Evolutionary conservation across 2,329 filamentous ascomycete species (phyloP).

Genomic region (Chaetomium strumarium): DNA sequence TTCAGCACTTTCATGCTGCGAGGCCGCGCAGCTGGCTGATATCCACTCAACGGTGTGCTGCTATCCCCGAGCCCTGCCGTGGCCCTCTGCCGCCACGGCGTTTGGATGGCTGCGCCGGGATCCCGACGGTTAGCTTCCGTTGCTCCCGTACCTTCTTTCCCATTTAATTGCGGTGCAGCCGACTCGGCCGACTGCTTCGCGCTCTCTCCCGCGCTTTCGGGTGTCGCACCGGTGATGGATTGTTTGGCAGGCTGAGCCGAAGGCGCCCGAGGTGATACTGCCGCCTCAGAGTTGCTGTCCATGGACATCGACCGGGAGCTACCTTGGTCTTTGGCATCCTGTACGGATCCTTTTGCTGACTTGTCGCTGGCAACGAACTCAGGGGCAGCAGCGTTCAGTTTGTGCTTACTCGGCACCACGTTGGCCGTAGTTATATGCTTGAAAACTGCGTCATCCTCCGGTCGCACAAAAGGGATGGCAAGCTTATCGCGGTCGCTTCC

Average conservation of each 20-base stretch:
- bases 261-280: conserved; percentile 34
- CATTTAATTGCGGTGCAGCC: conserved; percentile 22
- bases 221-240: conserved; percentile 32
- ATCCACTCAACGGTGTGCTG: conserved; percentile 54
- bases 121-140: conserved; percentile 37
- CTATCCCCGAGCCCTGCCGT: conserved; percentile 43
- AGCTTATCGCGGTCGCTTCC: conserved; percentile 83
- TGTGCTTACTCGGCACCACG: conserved; percentile 48
- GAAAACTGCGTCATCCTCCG: conserved; percentile 78
- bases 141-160: conserved; percentile 26
- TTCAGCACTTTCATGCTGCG: conserved; percentile 89
- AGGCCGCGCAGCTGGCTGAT: conserved; percentile 60
- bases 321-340: conserved; percentile 19
- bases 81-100: conserved; percentile 61
- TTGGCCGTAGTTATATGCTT: conserved; percentile 66
- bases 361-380: conserved; percentile 36
- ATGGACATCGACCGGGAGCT: conserved; percentile 25
- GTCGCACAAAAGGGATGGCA: conserved; percentile 84
- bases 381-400: conserved; percentile 49
- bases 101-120: conserved; percentile 56
- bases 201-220: conserved; percentile 41
- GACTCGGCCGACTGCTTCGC: conserved; percentile 34
- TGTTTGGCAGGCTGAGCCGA: conserved; percentile 31
- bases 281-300: conserved; percentile 27
- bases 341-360: conserved; percentile 17